A percentile compares a stretch with the other conserved stretches of the same genome.
Evolutionary conservation across 1,139 yeast species (phyloP).

Genomic region (Oligophagozyma castellii): DNA sequence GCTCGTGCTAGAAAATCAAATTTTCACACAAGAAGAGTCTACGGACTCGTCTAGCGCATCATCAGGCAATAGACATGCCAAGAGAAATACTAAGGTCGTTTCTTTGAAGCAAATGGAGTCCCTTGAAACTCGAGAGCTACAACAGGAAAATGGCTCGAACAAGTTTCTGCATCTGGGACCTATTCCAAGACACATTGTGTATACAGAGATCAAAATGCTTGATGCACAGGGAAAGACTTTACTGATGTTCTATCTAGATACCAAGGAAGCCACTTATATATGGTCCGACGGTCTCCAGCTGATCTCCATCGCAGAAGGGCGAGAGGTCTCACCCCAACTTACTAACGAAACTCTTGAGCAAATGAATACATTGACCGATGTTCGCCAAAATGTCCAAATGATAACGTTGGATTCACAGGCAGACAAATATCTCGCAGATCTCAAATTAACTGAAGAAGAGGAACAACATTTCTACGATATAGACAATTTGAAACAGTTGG

Average conservation of each 20-base stretch:
- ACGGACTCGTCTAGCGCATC: conserved; percentile 12
- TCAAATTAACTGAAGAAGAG: conserved; percentile 21
- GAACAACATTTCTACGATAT: conserved; percentile 33
- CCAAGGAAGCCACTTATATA: conserved; percentile 52
- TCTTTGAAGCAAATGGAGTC: conserved; percentile 16
- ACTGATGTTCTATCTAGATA: conserved; percentile 54
- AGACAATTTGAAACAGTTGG: conserved; percentile 29
- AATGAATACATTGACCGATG: conserved; percentile 39
- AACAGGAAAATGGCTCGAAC: conserved; percentile 7
- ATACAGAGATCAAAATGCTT: conserved; percentile 39
- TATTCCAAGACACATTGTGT: conserved; percentile 39
- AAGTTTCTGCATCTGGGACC: conserved; percentile 32
- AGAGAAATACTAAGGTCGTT: conserved; percentile 7
- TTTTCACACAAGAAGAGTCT: conserved; percentile 23
- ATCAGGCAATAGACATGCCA: conserved; percentile 13
- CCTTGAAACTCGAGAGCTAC: conserved; percentile 14
- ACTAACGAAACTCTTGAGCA: conserved; percentile 50
- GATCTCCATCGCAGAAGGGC: conserved; percentile 26
- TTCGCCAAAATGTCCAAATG: conserved; percentile 55
- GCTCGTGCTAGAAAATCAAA: conserved; percentile 39
- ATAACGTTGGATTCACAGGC: conserved; percentile 28
- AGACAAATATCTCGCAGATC: conserved; percentile 12
- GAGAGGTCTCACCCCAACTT: conserved; percentile 21
- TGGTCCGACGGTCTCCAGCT: conserved; percentile 76
- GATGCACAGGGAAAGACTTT: conserved; percentile 32